Base-by-base conservation (phyloP, 164 flowering plant species). In the Chimonanthus salicifolius region DNA sequence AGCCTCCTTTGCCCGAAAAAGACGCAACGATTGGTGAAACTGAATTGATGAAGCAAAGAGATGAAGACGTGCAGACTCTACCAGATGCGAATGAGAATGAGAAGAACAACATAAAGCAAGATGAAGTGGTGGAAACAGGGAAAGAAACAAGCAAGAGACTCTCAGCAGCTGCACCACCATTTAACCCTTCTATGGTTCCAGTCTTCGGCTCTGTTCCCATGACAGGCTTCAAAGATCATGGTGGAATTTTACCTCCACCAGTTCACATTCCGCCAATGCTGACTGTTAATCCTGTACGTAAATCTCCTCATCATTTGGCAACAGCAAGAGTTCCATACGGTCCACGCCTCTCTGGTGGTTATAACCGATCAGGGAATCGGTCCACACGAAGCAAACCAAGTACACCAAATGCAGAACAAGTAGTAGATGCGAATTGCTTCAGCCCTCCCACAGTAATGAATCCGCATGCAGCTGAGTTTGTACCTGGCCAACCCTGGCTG, bases 231-330 rank as follows among this genome's bases (percentile, higher is more conserved):
- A 81, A 79, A 44, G 86, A 79, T 72, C 90, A 86, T 76, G 87
- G 81, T 62, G 77, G 84, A 79, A 78, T 86, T 64, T 62, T 81
- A 7, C 86, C 76, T 49, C 78, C 83, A 47, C 90, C 92, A 20
- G 74, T 84, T 43, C 84, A 72, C 48, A 72, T 80, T 67, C 90
- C 77, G 50, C 83, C 78, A 75, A 77, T 96, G 64, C 83, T 71
- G 74, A 46, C 94, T 20, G 82, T 82, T 65, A 91, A 82, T 80
- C 87, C 88, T 67, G 79, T 84, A 9, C 89, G 92, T 4, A 82
- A 95, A 80, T 86, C 92, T 71, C 88, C 93, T 51, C 98, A 91
- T 82, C 97, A 94, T 64, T 94, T 97, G 45, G 94, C 96, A 87
- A 82, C 86, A 62, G 84, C 88, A 4, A 78, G 90, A 74, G 86